Percentiles rank a stretch among this genome's conserved stretches.
phyloP scores from a whole-genome alignment of 176 grass and related monocot genomes.

The Avena eriantha region DNA sequence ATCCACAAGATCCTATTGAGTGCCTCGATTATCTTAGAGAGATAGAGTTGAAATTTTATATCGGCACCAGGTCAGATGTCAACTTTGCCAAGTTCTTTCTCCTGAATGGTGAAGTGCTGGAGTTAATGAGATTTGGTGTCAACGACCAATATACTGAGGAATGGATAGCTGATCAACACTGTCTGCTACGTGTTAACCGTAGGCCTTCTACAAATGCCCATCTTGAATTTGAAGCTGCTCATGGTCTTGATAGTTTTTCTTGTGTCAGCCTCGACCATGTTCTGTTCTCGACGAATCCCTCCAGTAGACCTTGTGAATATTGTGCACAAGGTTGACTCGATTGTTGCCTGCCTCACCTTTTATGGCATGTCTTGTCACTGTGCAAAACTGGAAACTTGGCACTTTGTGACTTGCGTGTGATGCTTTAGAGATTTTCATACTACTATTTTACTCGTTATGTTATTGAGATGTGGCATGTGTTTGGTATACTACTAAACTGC shows the following conservation, averaged over 20 bases:
- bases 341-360: not conserved
- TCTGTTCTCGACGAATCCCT: not conserved
- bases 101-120: slow-evolving; percentile 28
- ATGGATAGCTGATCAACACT: slow-evolving; percentile 15
- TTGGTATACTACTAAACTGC: not conserved
- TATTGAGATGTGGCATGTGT: not conserved
- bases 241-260: not conserved
- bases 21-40: slow-evolving; percentile 20
- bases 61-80: not conserved
- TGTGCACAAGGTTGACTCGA: not conserved
- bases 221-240: slow-evolving; percentile 8
- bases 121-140: slow-evolving; percentile 17
- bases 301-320: not conserved
- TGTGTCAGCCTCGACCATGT: not conserved
- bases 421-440: slow-evolving; percentile 15
- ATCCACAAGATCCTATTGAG: slow-evolving; percentile 6
- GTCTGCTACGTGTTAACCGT: not conserved
- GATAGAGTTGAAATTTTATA: not conserved
- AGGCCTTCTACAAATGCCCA: not conserved
- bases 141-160: slow-evolving; percentile 7
- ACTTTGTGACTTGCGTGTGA: slow-evolving; percentile 22
- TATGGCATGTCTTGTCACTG: not conserved
- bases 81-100: slow-evolving; percentile 42
- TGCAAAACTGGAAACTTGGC: slow-evolving; percentile 7
- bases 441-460: not conserved